Base-by-base conservation (phyloP, 805 yeast genomes). In the Starmerella cellae region DNA sequence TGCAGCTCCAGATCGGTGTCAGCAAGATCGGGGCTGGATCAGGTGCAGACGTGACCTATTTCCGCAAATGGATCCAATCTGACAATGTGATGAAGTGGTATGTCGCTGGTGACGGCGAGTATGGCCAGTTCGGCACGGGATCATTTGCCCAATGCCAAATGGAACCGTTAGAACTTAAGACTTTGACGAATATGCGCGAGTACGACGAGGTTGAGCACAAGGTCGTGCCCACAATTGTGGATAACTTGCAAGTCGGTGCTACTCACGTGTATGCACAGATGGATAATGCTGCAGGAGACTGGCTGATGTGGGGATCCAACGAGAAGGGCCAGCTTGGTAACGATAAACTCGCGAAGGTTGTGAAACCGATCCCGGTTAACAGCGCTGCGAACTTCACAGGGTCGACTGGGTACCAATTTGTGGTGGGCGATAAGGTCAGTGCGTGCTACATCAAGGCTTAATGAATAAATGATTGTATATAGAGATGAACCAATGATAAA, bases 121-220 rank as follows among this genome's bases (percentile, higher is more conserved):
- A 73, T 53, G 98, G 97, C 16, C 93, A 84, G 61, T 66, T 85
- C 42, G 98, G 96, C 20, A 71, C 73, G 35, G 84, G 83, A 14
- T 69, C 77, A 43, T 85, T 69, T 58, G 63, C 78, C 28, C 95
- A 85, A 59, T 77, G 82, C 16, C 81, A 77, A 55, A 64, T 73
- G 17, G 69, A 69, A 37, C 95, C 95, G 5, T 63, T 71, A 17
- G 71, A 71, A 34, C 57, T 87, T 45, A 69, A 70, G 51, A 55
- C 68, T 1, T 58, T 79, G 35, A 41, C 59, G 21, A 61, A 66
- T 13, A 61, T 76, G 38, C 61, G 61, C 31, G 82, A 77, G 53
- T 82, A 53, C 56, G 69, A 75, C 52, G 84, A 77, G 49, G 49
- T 47, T 2, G 48, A 56, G 1, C 54, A 67, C 16, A 51, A 56